These are phyloP conservation scores for Botryosphaeria dothidea DNA, from an alignment of 2,329 filamentous ascomycete genomes.

Conservation along the genomic window DNA sequence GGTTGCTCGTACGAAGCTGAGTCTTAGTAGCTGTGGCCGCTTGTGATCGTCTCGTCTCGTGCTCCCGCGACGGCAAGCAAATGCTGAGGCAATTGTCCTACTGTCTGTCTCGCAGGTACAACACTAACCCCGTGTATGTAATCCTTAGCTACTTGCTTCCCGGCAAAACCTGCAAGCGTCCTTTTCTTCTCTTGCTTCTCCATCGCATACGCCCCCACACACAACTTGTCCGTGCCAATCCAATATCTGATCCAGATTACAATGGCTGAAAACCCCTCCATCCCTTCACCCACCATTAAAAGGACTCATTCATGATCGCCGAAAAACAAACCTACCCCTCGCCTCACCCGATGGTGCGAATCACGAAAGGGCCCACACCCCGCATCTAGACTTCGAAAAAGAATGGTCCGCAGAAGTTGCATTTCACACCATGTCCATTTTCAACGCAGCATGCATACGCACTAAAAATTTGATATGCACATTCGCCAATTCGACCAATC, in stretches of 20 bases:
- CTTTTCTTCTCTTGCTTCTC: background rate
- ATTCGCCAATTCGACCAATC: background rate
- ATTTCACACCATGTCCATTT: background rate
- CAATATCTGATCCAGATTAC: background rate
- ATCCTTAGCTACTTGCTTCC: background rate
- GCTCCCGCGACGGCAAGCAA: background rate
- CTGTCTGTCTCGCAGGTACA: no score
- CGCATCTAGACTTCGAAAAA: background rate
- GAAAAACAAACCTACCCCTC: background rate
- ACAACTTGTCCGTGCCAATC: background rate
- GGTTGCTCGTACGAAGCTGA: background rate
- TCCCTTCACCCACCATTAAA: no score
- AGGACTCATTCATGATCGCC: background rate
- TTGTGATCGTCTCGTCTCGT: no score
- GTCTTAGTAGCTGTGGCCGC: background rate
- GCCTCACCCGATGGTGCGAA: background rate
- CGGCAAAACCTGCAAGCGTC: background rate
- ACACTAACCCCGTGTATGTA: background rate
- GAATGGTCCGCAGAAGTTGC: background rate
- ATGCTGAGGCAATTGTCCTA: no score
- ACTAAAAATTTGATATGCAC: background rate
- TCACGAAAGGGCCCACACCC: background rate
- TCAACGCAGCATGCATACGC: background rate
- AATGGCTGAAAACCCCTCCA: background rate
- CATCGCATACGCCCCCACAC: background rate